A percentile compares a stretch with the other conserved stretches of the same genome.
Evolutionary conservation across 1,284 basidiomycete genomes (phyloP).

Genomic region (Ceraceosorus guamensis): DNA sequence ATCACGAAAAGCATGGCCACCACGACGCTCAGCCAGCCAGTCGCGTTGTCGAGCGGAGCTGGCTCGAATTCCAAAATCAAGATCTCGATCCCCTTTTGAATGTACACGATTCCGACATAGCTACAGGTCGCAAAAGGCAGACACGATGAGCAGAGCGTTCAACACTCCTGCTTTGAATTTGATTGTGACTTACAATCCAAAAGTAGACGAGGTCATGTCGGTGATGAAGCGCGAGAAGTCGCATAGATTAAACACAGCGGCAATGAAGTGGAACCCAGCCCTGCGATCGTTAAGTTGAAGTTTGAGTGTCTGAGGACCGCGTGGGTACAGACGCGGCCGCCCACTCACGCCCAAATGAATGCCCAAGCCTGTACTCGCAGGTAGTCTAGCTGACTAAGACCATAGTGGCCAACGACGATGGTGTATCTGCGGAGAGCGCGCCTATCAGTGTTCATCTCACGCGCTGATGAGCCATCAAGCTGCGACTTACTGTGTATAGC

Average conservation of each 20-base stretch:
- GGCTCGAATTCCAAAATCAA: slow-evolving; percentile 49
- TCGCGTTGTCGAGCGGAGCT: slow-evolving; percentile 37
- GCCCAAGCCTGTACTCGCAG: slow-evolving; percentile 59
- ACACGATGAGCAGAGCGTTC: not conserved
- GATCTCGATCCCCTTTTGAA: slow-evolving; percentile 52
- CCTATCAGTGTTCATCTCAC: too few relatives aligned
- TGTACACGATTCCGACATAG: slow-evolving; percentile 37
- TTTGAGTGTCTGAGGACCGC: not conserved
- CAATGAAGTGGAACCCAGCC: slow-evolving; percentile 83
- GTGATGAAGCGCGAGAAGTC: slow-evolving; percentile 48
- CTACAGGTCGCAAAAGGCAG: not conserved
- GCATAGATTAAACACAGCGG: slow-evolving; percentile 65
- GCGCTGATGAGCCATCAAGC: too few relatives aligned
- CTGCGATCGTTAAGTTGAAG: slow-evolving; percentile 1
- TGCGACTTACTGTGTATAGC: not conserved
- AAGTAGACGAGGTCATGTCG: slow-evolving; percentile 87
- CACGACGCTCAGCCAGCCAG: slow-evolving; percentile 51
- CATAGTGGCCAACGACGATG: slow-evolving; percentile 41
- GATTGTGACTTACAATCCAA: slow-evolving; percentile 60
- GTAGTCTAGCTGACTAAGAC: slow-evolving; percentile 30
- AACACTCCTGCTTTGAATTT: slow-evolving; percentile 7
- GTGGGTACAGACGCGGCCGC: not conserved
- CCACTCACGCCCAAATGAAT: slow-evolving; percentile 66
- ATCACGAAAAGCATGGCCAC: slow-evolving; percentile 51
- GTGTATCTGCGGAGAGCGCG: slow-evolving; percentile 20